Evolutionary conservation across 257 asterid species (phyloP).

Genomic region (Pogostemon cablin): DNA sequence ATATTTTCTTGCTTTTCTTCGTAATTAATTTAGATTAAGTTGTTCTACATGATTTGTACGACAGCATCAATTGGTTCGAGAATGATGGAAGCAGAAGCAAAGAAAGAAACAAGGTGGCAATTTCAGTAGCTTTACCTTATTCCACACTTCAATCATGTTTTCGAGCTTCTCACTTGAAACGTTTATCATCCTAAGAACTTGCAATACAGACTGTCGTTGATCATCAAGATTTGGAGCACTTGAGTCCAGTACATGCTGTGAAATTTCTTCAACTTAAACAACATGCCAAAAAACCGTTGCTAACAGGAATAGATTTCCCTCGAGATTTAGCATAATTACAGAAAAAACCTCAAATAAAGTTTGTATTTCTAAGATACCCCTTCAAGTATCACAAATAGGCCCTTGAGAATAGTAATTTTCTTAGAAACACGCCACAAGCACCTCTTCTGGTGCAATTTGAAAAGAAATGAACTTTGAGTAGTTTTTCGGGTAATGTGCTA

Average conservation of each 20-base stretch:
- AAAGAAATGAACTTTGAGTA: not conserved
- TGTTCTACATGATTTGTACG: not conserved
- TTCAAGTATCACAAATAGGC: not conserved
- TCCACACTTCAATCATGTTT: constrained; percentile 97
- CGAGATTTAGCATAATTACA: not conserved
- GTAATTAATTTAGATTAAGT: not conserved
- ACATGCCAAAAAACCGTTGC: not conserved
- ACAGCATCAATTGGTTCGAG: not conserved
- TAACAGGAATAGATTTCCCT: constrained; percentile 11
- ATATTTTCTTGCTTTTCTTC: constrained; percentile 5
- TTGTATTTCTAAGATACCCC: not conserved
- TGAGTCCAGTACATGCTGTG: constrained; percentile 95
- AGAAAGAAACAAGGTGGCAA: not conserved
- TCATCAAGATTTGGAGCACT: constrained; percentile 77
- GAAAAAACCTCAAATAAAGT: not conserved
- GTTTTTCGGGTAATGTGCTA: not conserved
- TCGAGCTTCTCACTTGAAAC: constrained; percentile 80
- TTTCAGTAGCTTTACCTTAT: constrained; percentile 56
- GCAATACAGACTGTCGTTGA: constrained; percentile 76
- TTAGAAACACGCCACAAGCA: not conserved
- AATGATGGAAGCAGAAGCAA: not conserved
- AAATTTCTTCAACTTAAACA: constrained; percentile 15
- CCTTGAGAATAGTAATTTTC: not conserved
- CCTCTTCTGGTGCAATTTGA: not conserved
- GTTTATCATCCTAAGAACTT: constrained; percentile 77